phyloP scores from a whole-genome alignment of 2,329 filamentous ascomycete genomes.

The Sporothrix humicola region DNA sequence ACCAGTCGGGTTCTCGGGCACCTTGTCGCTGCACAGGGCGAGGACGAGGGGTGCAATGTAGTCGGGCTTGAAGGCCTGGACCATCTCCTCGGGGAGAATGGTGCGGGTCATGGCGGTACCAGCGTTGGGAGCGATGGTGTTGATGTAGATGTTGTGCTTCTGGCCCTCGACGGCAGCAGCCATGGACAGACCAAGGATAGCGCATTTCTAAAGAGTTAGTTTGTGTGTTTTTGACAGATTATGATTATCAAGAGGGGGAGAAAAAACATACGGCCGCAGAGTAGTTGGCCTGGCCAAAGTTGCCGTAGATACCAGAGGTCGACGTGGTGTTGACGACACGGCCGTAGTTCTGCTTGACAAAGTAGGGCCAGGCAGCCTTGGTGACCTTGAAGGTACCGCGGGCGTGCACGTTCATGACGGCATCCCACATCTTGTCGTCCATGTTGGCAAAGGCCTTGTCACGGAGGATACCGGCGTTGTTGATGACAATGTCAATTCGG shows the following conservation, averaged over 20 bases:
- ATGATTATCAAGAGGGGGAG: slow-evolving; percentile 34
- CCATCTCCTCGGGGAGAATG: slow-evolving; percentile 94
- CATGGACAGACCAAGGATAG: slow-evolving; percentile 93
- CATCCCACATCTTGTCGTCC: slow-evolving; percentile 91
- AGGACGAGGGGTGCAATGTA: slow-evolving; percentile 95
- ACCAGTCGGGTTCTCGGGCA: slow-evolving; percentile 81
- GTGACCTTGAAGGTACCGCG: slow-evolving; percentile 95
- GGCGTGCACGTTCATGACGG: slow-evolving; percentile 89
- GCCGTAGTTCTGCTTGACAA: slow-evolving; percentile 98
- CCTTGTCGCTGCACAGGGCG: slow-evolving; percentile 82
- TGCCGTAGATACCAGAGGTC: slow-evolving; percentile 97
- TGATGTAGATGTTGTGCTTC: slow-evolving; percentile 98
- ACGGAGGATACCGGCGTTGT: slow-evolving; percentile 96
- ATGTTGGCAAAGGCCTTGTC: slow-evolving; percentile 99
- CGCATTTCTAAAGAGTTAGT: slow-evolving; percentile 68
- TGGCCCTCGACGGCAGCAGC: slow-evolving; percentile 89
- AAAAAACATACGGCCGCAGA: slow-evolving; percentile 74
- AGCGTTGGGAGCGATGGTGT: slow-evolving; percentile 97
- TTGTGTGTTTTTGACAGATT: not conserved
- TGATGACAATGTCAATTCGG: slow-evolving; percentile 92
- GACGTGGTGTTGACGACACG: slow-evolving; percentile 96
- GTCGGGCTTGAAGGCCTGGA: slow-evolving; percentile 98
- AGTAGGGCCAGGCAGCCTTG: slow-evolving; percentile 96
- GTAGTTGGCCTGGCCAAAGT: slow-evolving; percentile 99
- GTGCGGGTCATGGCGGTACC: slow-evolving; percentile 94